phyloP scores from a whole-genome alignment of 176 grass and related monocot genomes.

The Ensete glaucum region DNA sequence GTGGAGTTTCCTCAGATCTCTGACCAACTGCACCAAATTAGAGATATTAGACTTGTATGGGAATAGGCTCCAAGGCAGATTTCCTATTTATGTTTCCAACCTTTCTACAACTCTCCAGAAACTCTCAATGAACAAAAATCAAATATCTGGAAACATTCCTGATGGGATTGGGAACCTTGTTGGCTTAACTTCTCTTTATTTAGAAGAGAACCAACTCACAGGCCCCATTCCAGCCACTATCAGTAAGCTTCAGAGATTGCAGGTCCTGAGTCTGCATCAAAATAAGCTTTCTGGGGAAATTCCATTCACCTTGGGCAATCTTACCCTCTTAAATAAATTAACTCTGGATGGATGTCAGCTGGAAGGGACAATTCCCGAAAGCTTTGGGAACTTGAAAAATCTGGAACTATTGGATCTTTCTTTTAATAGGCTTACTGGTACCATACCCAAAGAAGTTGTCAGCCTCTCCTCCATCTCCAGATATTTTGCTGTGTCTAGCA shows the following conservation, averaged over 20 bases:
- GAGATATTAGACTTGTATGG: not conserved
- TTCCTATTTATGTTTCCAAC: constrained; percentile 24
- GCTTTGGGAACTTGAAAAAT: constrained; percentile 17
- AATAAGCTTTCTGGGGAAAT: constrained; percentile 14
- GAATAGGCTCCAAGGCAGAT: constrained; percentile 6
- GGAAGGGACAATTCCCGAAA: constrained; percentile 18
- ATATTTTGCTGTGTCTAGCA: constrained; percentile 21
- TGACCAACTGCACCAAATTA: constrained; percentile 26
- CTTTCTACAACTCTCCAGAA: constrained; percentile 5
- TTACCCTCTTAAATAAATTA: constrained; percentile 19
- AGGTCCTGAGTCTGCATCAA: not conserved
- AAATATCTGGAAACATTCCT: constrained; percentile 20
- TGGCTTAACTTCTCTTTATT: not conserved
- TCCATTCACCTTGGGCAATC: constrained; percentile 23
- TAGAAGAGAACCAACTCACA: not conserved
- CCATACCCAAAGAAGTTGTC: constrained; percentile 16
- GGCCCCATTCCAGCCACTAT: constrained; percentile 30
- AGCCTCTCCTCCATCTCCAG: constrained; percentile 10
- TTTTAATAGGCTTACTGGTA: constrained; percentile 7
- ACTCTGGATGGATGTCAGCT: constrained; percentile 15
- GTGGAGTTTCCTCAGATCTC: constrained; percentile 23
- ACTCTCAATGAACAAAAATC: not conserved
- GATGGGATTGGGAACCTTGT: constrained; percentile 21
- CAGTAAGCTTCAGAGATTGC: constrained; percentile 16
- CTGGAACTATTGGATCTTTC: constrained; percentile 14